Evolutionary conservation across 208 protist species (phyloP).

Genomic region (Crithidia bombi): DNA sequence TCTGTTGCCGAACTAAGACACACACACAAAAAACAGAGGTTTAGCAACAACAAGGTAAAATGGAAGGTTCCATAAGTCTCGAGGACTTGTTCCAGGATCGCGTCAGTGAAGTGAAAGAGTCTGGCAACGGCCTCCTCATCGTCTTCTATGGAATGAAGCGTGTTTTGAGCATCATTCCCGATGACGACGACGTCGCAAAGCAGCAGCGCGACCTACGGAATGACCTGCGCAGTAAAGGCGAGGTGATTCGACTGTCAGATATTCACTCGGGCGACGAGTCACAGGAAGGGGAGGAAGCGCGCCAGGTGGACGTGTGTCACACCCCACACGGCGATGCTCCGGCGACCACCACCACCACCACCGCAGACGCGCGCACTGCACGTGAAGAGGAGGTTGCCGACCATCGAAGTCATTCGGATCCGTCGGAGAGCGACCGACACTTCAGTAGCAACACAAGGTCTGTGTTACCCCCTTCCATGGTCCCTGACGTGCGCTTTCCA

Average conservation of each 20-base stretch:
- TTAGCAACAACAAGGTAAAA: no score
- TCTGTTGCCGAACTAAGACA: no score
- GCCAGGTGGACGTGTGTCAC: no score
- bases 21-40: no score
- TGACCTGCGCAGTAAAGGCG: background rate
- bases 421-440: conserved; percentile 1
- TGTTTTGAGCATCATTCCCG: background rate
- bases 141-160: background rate
- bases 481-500: background rate
- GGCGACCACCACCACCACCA: background rate
- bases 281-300: background rate
- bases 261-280: background rate
- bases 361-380: background rate
- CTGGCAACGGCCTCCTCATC: background rate
- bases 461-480: conserved; percentile 1
- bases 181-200: background rate
- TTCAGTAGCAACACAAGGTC: conserved; percentile 9
- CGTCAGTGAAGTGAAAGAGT: conserved; percentile 6
- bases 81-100: conserved; percentile 12
- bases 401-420: no score
- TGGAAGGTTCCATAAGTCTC: conserved; percentile 12
- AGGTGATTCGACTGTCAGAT: conserved; percentile 3
- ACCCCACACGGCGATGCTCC: no score
- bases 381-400: background rate
- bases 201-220: conserved; percentile 17